Conservation (phyloP, 441 rosid species). For the Jatropha multifida region DNA sequence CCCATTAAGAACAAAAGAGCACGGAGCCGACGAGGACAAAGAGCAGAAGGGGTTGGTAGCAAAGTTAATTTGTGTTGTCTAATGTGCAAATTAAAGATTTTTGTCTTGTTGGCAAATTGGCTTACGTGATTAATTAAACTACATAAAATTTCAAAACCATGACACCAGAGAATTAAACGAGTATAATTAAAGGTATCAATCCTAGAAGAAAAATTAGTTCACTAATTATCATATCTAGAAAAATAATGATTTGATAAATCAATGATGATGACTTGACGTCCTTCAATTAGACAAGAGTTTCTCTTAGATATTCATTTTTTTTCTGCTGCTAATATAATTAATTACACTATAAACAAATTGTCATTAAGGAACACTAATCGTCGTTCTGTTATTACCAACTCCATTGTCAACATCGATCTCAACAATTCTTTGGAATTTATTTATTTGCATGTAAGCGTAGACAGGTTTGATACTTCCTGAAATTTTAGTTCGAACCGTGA, state of each 20-base stretch:
- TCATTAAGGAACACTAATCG: neutral
- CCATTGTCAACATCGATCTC: constrained; percentile 14
- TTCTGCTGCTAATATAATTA: neutral
- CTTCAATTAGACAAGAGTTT: neutral
- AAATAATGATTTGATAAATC: neutral
- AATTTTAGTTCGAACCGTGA: too few relatives aligned
- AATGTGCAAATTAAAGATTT: neutral
- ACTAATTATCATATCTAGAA: neutral
- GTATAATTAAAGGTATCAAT: neutral
- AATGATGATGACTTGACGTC: constrained; percentile 2
- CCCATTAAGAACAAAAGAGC: too few relatives aligned
- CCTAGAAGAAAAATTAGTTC: neutral
- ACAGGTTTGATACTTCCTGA: too few relatives aligned
- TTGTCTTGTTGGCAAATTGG: neutral
- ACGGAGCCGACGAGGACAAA: too few relatives aligned
- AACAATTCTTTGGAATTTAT: neutral
- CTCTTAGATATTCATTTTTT: neutral
- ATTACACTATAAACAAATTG: neutral
- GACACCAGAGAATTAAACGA: neutral
- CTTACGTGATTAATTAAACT: constrained; percentile 7
- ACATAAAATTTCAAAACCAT: constrained; percentile 10
- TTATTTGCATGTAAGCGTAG: neutral
- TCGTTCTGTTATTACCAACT: constrained; percentile 4
- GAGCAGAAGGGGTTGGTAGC: too few relatives aligned
- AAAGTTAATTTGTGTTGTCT: neutral